phyloP scores from a whole-genome alignment of 139 green algal species.

The Chlamydomonas sp. region DNA sequence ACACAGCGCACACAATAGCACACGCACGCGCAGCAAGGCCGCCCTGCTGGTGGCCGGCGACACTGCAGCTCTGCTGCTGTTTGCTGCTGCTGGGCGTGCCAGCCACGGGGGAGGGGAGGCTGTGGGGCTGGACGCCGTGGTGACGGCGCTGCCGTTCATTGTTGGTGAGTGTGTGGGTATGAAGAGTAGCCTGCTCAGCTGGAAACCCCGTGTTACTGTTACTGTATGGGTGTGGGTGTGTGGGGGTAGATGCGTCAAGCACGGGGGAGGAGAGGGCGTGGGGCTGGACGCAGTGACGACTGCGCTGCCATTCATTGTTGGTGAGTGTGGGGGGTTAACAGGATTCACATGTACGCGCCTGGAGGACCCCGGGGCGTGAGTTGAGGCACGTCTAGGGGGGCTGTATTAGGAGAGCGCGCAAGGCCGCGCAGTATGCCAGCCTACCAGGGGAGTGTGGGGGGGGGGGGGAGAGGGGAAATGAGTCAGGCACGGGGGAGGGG shows the following conservation, averaged over 20 bases:
- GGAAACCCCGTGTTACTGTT: too few species aligned
- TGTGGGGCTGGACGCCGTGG: slow-evolving; percentile 24
- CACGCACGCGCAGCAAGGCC: slow-evolving; percentile 25
- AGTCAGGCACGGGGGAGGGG: slow-evolving; percentile 61
- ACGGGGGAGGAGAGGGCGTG: slow-evolving; percentile 48
- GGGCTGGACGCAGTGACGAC: slow-evolving; percentile 39
- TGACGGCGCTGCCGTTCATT: slow-evolving; percentile 67
- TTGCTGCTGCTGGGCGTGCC: slow-evolving; percentile 58
- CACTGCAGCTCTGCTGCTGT: slow-evolving; percentile 52
- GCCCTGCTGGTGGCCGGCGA: slow-evolving; percentile 57
- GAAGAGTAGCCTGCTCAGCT: too few species aligned
- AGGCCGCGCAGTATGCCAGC: too few species aligned
- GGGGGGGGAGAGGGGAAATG: slow-evolving; percentile 53
- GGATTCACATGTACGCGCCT: too few species aligned
- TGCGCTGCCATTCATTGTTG: slow-evolving; percentile 63
- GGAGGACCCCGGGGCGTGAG: too few species aligned
- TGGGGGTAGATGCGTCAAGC: slow-evolving; percentile 53
- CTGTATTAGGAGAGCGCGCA: too few species aligned
- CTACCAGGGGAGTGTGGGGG: too few species aligned
- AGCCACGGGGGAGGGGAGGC: slow-evolving; percentile 61
- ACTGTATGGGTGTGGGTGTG: too few species aligned
- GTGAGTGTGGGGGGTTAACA: slow-evolving; percentile 33
- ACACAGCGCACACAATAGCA: background rate
- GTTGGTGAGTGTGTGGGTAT: slow-evolving; percentile 38
- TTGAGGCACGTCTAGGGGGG: too few species aligned